A percentile compares a stretch with the other conserved stretches of the same genome.
phyloP scores from a whole-genome alignment of 2,329 filamentous ascomycete genomes.

The Alternaria infectoria region DNA sequence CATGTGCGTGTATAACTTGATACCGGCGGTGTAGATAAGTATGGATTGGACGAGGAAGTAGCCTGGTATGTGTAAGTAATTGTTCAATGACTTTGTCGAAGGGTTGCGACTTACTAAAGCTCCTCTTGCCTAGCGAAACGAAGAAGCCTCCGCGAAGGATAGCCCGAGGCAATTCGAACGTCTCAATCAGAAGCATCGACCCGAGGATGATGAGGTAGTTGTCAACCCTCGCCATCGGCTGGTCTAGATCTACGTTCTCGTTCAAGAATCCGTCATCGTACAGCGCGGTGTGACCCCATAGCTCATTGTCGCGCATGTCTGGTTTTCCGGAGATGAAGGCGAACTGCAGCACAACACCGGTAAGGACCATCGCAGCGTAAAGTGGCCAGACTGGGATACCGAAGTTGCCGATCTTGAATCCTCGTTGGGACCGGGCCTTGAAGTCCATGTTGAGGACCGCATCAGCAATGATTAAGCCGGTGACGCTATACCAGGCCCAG shows the following conservation, averaged over 20 bases:
- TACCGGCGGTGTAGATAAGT: slow-evolving; percentile 52
- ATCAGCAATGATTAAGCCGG: slow-evolving; percentile 57
- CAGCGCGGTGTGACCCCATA: slow-evolving; percentile 50
- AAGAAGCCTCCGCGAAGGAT: slow-evolving; percentile 46
- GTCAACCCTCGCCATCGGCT: slow-evolving; percentile 51
- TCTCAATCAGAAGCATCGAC: slow-evolving; percentile 51
- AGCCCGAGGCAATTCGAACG: slow-evolving; percentile 44
- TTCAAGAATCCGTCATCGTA: slow-evolving; percentile 51
- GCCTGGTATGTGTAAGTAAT: slow-evolving; percentile 37
- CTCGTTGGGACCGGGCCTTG: slow-evolving; percentile 25
- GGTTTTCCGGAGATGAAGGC: slow-evolving; percentile 52
- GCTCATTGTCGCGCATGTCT: slow-evolving; percentile 45
- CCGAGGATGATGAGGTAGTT: slow-evolving; percentile 55
- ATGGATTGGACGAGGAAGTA: slow-evolving; percentile 52
- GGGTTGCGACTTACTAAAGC: slow-evolving; percentile 49
- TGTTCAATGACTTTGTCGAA: not conserved
- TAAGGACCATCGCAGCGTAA: slow-evolving; percentile 38
- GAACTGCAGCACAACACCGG: slow-evolving; percentile 52
- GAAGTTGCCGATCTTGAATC: slow-evolving; percentile 19
- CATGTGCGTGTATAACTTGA: slow-evolving; percentile 53
- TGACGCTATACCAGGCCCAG: slow-evolving; percentile 56
- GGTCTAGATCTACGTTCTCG: slow-evolving; percentile 36
- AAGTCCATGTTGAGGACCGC: slow-evolving; percentile 53
- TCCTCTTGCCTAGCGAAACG: slow-evolving; percentile 50
- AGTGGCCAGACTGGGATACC: slow-evolving; percentile 39